phyloP scores from a whole-genome alignment of 495 filamentous ascomycete species.

The Massariosphaeria phaeospora region DNA sequence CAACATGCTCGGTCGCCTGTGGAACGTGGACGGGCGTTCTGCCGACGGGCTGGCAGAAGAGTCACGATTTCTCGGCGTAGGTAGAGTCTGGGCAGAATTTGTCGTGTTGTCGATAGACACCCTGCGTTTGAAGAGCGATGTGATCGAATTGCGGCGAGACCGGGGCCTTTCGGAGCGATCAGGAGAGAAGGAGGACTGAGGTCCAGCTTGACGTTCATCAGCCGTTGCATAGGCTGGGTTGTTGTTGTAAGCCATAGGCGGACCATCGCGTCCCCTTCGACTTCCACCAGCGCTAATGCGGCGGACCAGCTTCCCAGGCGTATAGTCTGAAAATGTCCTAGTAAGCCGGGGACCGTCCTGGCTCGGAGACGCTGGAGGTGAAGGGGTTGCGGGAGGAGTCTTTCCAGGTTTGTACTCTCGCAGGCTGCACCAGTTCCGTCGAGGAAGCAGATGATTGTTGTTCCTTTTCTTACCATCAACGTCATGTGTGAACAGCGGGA shows the following conservation, averaged over 20 bases:
- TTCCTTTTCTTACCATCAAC: slow-evolving; percentile 84
- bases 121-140: slow-evolving; percentile 21
- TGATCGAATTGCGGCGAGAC: slow-evolving; percentile 27
- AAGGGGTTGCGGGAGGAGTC: slow-evolving; percentile 60
- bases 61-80: slow-evolving; percentile 1
- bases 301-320: slow-evolving; percentile 32
- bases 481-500: slow-evolving; percentile 82
- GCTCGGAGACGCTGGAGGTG: slow-evolving; percentile 10
- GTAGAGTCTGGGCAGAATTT: slow-evolving; percentile 15
- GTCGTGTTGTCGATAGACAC: slow-evolving; percentile 15
- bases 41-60: not conserved
- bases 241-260: slow-evolving; percentile 31
- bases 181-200: slow-evolving; percentile 23
- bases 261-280: slow-evolving; percentile 11
- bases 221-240: slow-evolving; percentile 25
- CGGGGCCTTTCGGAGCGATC: slow-evolving; percentile 11
- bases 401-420: slow-evolving; percentile 69
- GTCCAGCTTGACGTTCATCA: slow-evolving; percentile 10
- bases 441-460: slow-evolving; percentile 84
- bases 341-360: slow-evolving; percentile 13
- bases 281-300: slow-evolving; percentile 28
- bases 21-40: slow-evolving; percentile 52
- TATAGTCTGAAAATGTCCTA: slow-evolving; percentile 24
- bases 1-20: slow-evolving; percentile 66
- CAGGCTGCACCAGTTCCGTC: slow-evolving; percentile 91